Base-by-base conservation (phyloP, 2,329 filamentous ascomycete species). In the Shiraia sp. region DNA sequence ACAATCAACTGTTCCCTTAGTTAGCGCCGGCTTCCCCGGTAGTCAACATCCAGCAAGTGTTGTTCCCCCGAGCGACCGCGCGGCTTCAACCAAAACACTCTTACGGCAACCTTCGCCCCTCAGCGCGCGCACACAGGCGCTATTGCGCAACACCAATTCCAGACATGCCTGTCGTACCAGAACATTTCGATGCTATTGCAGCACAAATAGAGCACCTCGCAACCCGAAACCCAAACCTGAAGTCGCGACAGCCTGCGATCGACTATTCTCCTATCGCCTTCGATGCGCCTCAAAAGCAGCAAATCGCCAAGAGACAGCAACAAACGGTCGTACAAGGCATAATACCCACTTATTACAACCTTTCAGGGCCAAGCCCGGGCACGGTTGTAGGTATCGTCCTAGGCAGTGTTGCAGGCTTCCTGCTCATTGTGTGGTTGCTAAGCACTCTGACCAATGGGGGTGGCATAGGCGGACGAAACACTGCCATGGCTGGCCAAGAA, bases 311-410 rank as follows among this genome's bases (percentile, higher is more conserved):
- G 41, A 55, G 59, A 15, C 52, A 58, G 27, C 46, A 55, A 14
- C 42, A 55, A 39, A 31, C 48, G 10, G 39, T 53, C 15, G 53
- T 55, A 16, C 51, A 47, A 12, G 57, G 68, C 42, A 74, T 81
- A 47, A 83, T 87, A 53, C 82, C 83, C 1, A 76, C 79, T 17
- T 80, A 80, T 53, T 87, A 87, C 66, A 73, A 76, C 32, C 72
- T 73, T 37, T 69, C 69, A 17, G 76, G 80, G 5, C 81, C 81
- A 0, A 32, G 73, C 1, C 76, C 82, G 0, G 82, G 79, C 39
- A 76, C 76, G 27, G 76, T 86, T 1, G 80, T 75, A 8, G 83
- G 82, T 40, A 84, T 85, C 43, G 77, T 79, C 5, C 69, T 81
- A 17, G 79, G 79, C 47, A 75, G 72, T 41, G 74, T 81, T 15